phyloP scores from a whole-genome alignment of 148 eudicot species.

The Vaccinium macrocarpon region DNA sequence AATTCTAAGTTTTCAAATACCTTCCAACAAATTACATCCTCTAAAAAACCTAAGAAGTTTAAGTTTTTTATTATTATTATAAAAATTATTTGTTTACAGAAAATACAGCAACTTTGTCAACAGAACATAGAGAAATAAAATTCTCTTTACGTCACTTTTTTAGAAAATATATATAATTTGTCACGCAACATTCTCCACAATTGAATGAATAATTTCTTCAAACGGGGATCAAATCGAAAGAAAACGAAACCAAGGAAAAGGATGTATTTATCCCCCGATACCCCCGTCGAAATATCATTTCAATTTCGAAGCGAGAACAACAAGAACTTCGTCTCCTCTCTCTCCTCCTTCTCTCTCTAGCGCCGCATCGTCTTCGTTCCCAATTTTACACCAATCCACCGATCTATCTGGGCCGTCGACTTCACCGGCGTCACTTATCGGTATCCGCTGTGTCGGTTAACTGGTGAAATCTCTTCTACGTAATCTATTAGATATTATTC shows the following conservation, averaged over 20 bases:
- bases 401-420: not conserved
- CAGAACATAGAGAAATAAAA: too few species aligned
- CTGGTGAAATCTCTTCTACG: not conserved
- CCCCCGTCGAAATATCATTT: not conserved
- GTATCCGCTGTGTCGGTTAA: not conserved
- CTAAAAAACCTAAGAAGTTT: too few species aligned
- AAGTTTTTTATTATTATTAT: too few species aligned
- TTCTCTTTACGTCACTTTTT: too few species aligned
- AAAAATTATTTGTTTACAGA: too few species aligned
- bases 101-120: too few species aligned
- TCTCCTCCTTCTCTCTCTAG: too few species aligned
- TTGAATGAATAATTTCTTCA: not conserved
- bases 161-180: too few species aligned
- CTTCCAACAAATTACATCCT: too few species aligned
- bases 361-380: not conserved
- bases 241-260: not conserved
- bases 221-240: not conserved
- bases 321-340: not conserved
- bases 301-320: not conserved
- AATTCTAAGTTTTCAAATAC: too few species aligned
- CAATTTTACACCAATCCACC: not conserved
- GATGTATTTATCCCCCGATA: not conserved
- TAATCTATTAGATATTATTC: not conserved
- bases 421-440: not conserved
- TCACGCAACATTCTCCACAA: too few species aligned